Conservation (phyloP, 371 early-diverging fungal genomes). For the Amoeboaphelidium protococcarum region DNA sequence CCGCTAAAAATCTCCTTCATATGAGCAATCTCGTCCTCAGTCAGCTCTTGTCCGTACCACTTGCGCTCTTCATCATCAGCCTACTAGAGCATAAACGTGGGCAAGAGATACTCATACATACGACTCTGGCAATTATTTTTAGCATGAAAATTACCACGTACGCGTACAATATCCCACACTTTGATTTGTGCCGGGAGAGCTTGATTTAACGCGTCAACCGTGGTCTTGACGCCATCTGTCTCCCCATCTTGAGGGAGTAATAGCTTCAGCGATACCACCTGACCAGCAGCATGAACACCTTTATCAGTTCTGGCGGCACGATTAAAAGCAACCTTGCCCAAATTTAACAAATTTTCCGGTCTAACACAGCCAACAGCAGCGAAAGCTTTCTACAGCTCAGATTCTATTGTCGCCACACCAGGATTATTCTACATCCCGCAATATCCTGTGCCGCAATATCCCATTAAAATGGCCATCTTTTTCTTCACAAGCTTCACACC, state of each 20-base stretch:
- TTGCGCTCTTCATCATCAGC: neutral
- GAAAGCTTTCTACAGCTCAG: constrained; percentile 46
- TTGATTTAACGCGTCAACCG: constrained; percentile 44
- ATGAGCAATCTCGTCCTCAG: neutral
- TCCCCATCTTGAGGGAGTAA: too few relatives aligned
- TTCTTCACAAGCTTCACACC: constrained; percentile 30
- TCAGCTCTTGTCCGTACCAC: neutral
- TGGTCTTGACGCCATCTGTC: constrained; percentile 24
- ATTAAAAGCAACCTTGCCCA: constrained; percentile 43
- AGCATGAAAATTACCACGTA: constrained; percentile 58
- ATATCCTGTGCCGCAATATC: constrained; percentile 82
- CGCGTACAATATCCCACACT: constrained; percentile 50
- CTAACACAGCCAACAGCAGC: constrained; percentile 43
- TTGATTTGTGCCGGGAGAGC: constrained; percentile 49
- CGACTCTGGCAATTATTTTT: constrained; percentile 74
- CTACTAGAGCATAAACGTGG: constrained; percentile 57
- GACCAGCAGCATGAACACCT: constrained; percentile 96
- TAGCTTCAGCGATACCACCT: constrained; percentile 67
- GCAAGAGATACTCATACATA: constrained; percentile 90
- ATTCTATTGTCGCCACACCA: constrained; percentile 42
- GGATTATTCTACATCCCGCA: constrained; percentile 82
- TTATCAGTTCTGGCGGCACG: constrained; percentile 96
- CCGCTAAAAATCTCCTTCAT: neutral
- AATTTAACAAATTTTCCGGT: constrained; percentile 36
- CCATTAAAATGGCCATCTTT: constrained; percentile 59